These are phyloP conservation scores for Phytophthora brassicae DNA, from an alignment of 352 stramenopile genomes.

Conservation along the genomic window DNA sequence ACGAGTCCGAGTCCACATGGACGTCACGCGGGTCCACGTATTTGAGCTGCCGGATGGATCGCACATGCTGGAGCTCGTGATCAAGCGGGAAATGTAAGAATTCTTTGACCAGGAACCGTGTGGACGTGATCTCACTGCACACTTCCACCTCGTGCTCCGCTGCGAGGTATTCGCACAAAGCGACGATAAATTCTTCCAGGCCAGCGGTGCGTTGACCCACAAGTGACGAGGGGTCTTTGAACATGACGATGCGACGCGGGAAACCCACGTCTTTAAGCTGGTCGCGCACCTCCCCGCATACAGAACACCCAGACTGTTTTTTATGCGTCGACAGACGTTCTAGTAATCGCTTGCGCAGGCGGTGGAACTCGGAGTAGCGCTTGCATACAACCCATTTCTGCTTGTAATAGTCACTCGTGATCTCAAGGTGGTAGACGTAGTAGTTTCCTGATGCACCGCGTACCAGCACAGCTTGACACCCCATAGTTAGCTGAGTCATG, in stretches of 20 bases:
- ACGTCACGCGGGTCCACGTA: conserved; percentile 85
- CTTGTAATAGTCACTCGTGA: conserved; percentile 89
- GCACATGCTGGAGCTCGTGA: conserved; percentile 82
- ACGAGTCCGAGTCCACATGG: conserved; percentile 77
- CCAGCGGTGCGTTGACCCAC: conserved; percentile 61
- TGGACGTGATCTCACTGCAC: conserved; percentile 66
- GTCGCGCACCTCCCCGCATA: conserved; percentile 54
- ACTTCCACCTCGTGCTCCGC: conserved; percentile 50
- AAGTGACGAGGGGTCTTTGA: conserved; percentile 66
- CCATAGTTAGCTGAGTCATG: conserved; percentile 74
- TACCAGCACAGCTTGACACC: conserved; percentile 72
- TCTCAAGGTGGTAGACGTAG: conserved; percentile 85
- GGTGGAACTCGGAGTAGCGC: conserved; percentile 86
- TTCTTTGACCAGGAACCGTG: conserved; percentile 78
- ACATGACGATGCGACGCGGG: conserved; percentile 71
- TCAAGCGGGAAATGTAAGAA: conserved; percentile 83
- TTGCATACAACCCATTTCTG: conserved; percentile 90
- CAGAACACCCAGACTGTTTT: conserved; percentile 50
- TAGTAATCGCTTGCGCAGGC: conserved; percentile 74
- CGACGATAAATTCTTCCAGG: conserved; percentile 80
- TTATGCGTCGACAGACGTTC: conserved; percentile 58
- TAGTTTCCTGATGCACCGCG: conserved; percentile 76
- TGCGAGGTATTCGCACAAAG: conserved; percentile 71
- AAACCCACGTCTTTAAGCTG: conserved; percentile 77
- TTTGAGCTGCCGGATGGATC: conserved; percentile 79